phyloP scores from a whole-genome alignment of 192 early-diverging fungal genomes.

The Linnemannia schmuckeri region DNA sequence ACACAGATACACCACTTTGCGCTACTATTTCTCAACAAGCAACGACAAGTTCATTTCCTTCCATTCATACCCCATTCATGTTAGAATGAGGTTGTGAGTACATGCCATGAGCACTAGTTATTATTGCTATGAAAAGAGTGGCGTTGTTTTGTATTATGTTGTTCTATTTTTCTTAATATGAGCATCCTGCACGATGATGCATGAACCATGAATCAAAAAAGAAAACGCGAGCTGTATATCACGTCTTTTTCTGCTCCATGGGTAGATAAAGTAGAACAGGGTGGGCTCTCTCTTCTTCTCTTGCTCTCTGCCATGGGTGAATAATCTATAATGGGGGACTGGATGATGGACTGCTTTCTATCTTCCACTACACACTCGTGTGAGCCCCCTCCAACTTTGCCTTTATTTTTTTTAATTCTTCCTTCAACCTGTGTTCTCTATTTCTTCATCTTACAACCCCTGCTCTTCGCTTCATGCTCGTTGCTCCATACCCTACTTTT shows the following conservation, averaged over 20 bases:
- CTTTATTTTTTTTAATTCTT: background rate
- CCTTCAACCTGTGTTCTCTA: background rate
- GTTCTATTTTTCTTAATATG: slow-evolving; percentile 4
- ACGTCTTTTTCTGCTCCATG: background rate
- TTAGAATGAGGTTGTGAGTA: background rate
- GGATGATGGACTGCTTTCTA: background rate
- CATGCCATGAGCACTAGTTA: background rate
- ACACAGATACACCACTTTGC: background rate
- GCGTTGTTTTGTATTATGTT: background rate
- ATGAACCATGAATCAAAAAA: background rate
- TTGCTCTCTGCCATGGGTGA: background rate
- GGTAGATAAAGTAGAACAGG: background rate
- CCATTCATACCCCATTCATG: background rate
- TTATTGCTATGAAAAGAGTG: background rate
- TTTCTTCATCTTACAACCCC: background rate
- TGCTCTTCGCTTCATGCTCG: background rate
- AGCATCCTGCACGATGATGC: background rate
- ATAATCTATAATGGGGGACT: background rate
- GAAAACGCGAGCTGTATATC: background rate
- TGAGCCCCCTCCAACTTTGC: background rate
- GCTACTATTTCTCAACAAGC: background rate
- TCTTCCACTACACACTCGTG: background rate
- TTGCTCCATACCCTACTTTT: background rate
- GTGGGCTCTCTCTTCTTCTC: background rate
- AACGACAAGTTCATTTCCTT: background rate